Conservation (phyloP, 345 rosid species). For the Aquilaria sinensis region DNA sequence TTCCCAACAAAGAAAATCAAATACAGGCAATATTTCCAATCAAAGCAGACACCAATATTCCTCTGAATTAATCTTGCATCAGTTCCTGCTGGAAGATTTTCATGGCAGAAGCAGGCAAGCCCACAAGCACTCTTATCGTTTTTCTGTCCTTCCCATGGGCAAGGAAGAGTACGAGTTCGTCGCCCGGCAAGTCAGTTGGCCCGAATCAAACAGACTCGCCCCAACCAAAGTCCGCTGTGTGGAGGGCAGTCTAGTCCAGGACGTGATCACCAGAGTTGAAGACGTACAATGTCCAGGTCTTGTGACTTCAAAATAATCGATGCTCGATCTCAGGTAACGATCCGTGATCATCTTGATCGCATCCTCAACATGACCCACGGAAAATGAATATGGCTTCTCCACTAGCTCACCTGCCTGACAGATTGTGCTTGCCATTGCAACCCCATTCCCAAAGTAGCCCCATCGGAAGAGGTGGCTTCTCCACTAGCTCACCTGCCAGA, state of each 20-base stretch:
- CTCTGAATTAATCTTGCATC: not conserved
- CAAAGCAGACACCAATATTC: too few relatives aligned
- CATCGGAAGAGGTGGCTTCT: not conserved
- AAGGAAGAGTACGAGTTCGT: conserved; percentile 68
- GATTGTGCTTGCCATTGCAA: conserved; percentile 49
- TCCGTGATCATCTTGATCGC: conserved; percentile 69
- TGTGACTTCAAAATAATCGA: conserved; percentile 76
- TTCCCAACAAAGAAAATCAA: too few relatives aligned
- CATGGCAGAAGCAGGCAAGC: conserved; percentile 71
- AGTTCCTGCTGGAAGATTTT: too few relatives aligned
- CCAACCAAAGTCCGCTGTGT: conserved; percentile 79
- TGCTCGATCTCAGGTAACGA: conserved; percentile 75
- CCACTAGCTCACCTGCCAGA: too few relatives aligned
- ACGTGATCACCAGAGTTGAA: conserved; percentile 68
- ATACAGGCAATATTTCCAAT: too few relatives aligned
- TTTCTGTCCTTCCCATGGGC: conserved; percentile 69
- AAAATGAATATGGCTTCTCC: conserved; percentile 51
- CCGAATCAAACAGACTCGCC: conserved; percentile 69
- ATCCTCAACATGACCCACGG: conserved; percentile 51
- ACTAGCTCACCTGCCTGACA: conserved; percentile 59
- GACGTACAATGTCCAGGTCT: conserved; percentile 62
- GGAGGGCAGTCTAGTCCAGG: conserved; percentile 73
- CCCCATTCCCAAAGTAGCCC: conserved; percentile 78
- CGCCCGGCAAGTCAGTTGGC: conserved; percentile 74
- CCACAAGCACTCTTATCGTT: conserved; percentile 72